A percentile compares a stretch with the other conserved stretches of the same genome.
Evolutionary conservation across 495 filamentous ascomycete genomes (phyloP).

Genomic region (Oidiodendron maius): DNA sequence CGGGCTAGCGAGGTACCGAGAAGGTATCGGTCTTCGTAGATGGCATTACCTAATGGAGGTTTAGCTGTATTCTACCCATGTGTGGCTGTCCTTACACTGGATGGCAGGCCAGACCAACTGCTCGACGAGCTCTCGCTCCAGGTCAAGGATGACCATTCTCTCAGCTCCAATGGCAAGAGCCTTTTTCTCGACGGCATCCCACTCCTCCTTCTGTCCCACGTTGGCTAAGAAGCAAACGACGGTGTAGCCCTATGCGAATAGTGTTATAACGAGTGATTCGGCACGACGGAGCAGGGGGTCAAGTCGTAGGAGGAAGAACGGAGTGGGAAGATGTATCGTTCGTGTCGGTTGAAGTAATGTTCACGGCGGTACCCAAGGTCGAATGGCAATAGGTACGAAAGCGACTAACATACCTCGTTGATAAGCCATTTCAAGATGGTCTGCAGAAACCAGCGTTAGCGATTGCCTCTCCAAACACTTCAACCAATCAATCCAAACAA

Average conservation of each 20-base stretch:
- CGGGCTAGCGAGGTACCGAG: constrained; percentile 40
- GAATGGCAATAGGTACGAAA: background rate
- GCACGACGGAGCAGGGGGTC: background rate
- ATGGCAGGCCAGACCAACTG: constrained; percentile 78
- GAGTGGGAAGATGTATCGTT: background rate
- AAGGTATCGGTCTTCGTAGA: constrained; percentile 79
- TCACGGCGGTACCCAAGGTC: background rate
- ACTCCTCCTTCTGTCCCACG: constrained; percentile 36
- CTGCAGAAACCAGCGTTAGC: background rate
- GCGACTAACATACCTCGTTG: background rate
- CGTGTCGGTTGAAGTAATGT: background rate
- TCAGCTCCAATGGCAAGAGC: constrained; percentile 64
- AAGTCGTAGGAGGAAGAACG: background rate
- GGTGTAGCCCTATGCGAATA: background rate
- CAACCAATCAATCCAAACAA: background rate
- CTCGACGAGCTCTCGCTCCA: constrained; percentile 67
- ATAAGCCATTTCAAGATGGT: background rate
- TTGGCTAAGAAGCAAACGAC: background rate
- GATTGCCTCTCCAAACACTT: background rate
- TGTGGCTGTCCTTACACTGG: constrained; percentile 29
- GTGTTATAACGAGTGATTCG: background rate
- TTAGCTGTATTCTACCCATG: background rate
- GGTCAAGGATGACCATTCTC: constrained; percentile 56
- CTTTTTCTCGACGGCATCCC: constrained; percentile 58
- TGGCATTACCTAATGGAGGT: constrained; percentile 28